Percentiles rank a stretch among this genome's conserved stretches.
Evolutionary conservation across 257 asterid species (phyloP).

Genomic region (Solanum sitiens): DNA sequence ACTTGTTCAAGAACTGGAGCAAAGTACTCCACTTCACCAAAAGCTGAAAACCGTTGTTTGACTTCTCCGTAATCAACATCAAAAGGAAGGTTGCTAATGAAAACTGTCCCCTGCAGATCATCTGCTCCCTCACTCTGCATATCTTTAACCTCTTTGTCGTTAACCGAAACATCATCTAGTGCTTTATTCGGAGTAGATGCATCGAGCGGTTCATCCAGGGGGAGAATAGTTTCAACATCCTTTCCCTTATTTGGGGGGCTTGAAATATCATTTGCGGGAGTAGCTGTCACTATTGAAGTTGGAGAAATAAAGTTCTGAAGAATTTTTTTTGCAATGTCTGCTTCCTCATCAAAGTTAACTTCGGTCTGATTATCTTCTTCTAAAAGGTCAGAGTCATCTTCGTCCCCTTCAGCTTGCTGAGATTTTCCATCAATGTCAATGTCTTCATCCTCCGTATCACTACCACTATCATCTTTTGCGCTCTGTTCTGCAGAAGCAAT

Average conservation of each 20-base stretch:
- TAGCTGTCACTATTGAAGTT: conserved; percentile 23
- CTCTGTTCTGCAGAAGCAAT: conserved; percentile 45
- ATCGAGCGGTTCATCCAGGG: conserved; percentile 16
- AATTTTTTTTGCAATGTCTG: conserved; percentile 64
- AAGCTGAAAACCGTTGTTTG: conserved; percentile 67
- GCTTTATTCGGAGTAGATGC: conserved; percentile 5
- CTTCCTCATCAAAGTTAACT: conserved; percentile 61
- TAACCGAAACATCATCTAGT: neutral
- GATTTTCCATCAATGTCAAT: conserved; percentile 27
- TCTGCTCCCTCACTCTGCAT: conserved; percentile 40
- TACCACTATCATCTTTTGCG: conserved; percentile 21
- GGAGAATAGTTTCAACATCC: conserved; percentile 24
- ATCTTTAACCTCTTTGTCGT: conserved; percentile 16
- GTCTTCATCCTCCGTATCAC: conserved; percentile 40
- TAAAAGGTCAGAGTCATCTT: conserved; percentile 29
- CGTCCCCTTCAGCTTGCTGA: conserved; percentile 4
- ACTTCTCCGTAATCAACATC: conserved; percentile 67
- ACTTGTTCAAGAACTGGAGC: conserved; percentile 75
- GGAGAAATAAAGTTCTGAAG: conserved; percentile 46
- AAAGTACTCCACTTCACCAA: conserved; percentile 76
- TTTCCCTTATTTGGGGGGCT: conserved; percentile 19
- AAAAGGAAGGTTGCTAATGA: conserved; percentile 82
- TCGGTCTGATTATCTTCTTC: conserved; percentile 25
- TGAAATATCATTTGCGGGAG: conserved; percentile 15
- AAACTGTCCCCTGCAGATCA: conserved; percentile 69